A percentile compares a stretch with the other conserved stretches of the same genome.
These are phyloP conservation scores for Ogataea ramenticola DNA, from an alignment of 805 yeast species.

Conservation along the genomic window DNA sequence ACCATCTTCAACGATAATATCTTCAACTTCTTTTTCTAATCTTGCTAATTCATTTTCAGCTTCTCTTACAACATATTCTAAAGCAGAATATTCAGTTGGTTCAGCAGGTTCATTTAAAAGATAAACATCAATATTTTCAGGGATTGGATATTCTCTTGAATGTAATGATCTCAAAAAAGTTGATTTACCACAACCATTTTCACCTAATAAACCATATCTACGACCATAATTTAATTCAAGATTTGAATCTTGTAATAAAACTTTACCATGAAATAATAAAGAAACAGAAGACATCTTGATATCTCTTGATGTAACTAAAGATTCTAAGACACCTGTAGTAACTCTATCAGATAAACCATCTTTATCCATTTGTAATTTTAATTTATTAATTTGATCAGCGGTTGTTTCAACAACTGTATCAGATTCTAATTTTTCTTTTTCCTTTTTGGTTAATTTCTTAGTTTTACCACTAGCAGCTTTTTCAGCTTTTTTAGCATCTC, in stretches of 20 bases:
- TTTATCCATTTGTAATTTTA: slow-evolving; percentile 89
- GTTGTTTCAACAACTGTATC: slow-evolving; percentile 47
- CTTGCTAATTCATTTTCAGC: slow-evolving; percentile 90
- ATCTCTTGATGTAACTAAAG: slow-evolving; percentile 88
- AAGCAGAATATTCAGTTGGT: slow-evolving; percentile 84
- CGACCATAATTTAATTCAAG: slow-evolving; percentile 95
- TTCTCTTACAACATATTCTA: slow-evolving; percentile 94
- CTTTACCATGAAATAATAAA: slow-evolving; percentile 94
- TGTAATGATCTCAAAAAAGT: slow-evolving; percentile 91
- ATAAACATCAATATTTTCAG: slow-evolving; percentile 85
- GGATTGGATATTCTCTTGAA: slow-evolving; percentile 93
- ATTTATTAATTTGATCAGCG: slow-evolving; percentile 70
- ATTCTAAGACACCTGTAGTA: slow-evolving; percentile 92
- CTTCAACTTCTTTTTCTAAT: slow-evolving; percentile 87
- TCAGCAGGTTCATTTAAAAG: slow-evolving; percentile 96
- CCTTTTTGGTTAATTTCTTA: slow-evolving; percentile 59
- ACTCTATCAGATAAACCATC: slow-evolving; percentile 96
- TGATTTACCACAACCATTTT: slow-evolving; percentile 98
- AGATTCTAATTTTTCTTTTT: slow-evolving; percentile 35
- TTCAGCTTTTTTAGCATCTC: slow-evolving; percentile 95
- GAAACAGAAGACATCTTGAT: slow-evolving; percentile 86
- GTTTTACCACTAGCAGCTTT: slow-evolving; percentile 77
- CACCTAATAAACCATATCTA: slow-evolving; percentile 95
- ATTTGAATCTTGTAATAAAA: slow-evolving; percentile 83
- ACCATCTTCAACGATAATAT: slow-evolving; percentile 81